These are phyloP conservation scores for Aspergillus neotritici DNA, from an alignment of 2,329 filamentous ascomycete genomes.

Conservation along the genomic window DNA sequence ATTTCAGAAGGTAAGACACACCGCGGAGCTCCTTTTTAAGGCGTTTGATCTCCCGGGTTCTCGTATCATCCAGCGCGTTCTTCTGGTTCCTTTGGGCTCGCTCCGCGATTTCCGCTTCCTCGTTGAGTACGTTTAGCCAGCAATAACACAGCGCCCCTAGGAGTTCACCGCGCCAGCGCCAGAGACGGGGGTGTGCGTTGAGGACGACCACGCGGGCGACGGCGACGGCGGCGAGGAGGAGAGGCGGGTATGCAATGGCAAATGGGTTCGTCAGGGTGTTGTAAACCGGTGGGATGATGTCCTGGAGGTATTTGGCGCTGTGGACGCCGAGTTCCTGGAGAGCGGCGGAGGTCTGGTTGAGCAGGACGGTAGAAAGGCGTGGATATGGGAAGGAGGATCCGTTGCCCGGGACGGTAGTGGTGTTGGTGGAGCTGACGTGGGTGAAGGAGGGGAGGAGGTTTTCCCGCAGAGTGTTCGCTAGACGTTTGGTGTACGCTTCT, in stretches of 20 bases:
- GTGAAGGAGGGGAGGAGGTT: constrained; percentile 36
- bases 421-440: constrained; percentile 44
- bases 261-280: constrained; percentile 65
- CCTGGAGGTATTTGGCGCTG: constrained; percentile 45
- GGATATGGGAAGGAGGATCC: constrained; percentile 36
- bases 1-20: constrained; percentile 24
- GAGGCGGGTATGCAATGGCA: constrained; percentile 48
- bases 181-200: constrained; percentile 65
- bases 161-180: constrained; percentile 58
- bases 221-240: constrained; percentile 50
- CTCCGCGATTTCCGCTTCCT: constrained; percentile 20
- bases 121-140: constrained; percentile 53
- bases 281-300: constrained; percentile 62
- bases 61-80: not conserved
- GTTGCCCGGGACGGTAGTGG: constrained; percentile 40
- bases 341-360: constrained; percentile 24
- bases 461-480: constrained; percentile 28
- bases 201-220: constrained; percentile 55
- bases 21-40: constrained; percentile 27
- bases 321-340: constrained; percentile 33
- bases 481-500: constrained; percentile 18
- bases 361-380: constrained; percentile 46
- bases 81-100: not conserved
- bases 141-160: constrained; percentile 57
- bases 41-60: constrained; percentile 7